A percentile compares a stretch with the other conserved stretches of the same genome.
phyloP scores from a whole-genome alignment of 805 yeast species.

The Saccharomycopsis sp. region DNA sequence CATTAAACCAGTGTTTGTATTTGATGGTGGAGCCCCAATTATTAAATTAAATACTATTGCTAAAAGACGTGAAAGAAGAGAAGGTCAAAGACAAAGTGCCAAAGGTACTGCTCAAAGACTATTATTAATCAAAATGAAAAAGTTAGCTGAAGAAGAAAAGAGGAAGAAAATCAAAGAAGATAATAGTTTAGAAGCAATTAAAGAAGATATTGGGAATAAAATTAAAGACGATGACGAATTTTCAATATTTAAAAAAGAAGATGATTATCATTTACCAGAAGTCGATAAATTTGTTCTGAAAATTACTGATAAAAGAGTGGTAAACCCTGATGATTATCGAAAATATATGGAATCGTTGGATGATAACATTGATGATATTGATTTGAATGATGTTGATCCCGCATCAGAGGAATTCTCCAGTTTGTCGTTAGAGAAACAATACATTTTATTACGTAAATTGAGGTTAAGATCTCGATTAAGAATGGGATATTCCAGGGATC shows the following conservation, averaged over 20 bases:
- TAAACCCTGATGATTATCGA: constrained; percentile 62
- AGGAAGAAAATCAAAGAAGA: constrained; percentile 6
- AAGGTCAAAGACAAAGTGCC: constrained; percentile 63
- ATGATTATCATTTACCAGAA: constrained; percentile 80
- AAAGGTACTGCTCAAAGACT: constrained; percentile 69
- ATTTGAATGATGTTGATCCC: constrained; percentile 71
- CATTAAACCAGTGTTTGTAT: constrained; percentile 79
- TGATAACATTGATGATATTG: constrained; percentile 56
- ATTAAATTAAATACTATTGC: constrained; percentile 72
- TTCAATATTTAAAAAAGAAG: constrained; percentile 39
- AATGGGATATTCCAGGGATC: constrained; percentile 93
- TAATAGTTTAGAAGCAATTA: not conserved
- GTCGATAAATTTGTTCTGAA: constrained; percentile 44
- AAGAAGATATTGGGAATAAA: constrained; percentile 13
- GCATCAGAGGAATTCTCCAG: constrained; percentile 63
- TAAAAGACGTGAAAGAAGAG: constrained; percentile 60
- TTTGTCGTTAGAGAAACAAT: constrained; percentile 79
- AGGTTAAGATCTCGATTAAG: constrained; percentile 79
- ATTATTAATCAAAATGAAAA: constrained; percentile 69
- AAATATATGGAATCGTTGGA: constrained; percentile 39
- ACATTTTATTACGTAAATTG: constrained; percentile 75
- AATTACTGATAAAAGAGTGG: constrained; percentile 58
- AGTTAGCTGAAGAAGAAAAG: constrained; percentile 32
- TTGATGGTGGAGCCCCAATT: constrained; percentile 91
- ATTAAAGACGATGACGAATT: constrained; percentile 21